Base-by-base conservation (phyloP, 2,329 filamentous ascomycete genomes). In the Diplodia corticola region DNA sequence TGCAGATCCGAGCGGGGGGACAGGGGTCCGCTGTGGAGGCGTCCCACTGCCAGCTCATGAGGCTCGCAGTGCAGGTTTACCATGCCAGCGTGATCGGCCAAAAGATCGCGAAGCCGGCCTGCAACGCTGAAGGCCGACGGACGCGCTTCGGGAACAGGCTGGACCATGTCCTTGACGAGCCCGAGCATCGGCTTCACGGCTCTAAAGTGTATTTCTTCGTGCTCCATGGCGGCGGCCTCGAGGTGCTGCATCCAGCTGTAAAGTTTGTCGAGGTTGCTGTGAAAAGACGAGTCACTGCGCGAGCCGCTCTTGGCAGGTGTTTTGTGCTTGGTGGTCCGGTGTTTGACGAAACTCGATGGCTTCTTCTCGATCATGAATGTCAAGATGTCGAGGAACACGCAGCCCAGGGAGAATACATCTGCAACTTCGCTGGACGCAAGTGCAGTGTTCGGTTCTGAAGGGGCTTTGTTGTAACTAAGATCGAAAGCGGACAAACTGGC, bases 401-500 rank as follows among this genome's bases (percentile, higher is more conserved):
- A 91, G 10, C 87, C 90, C 1, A 92, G 81, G 3, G 89, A 91
- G 77, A 90, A 93, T 22, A 93, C 81, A 73, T 93, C 91, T 51
- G 88, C 86, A 68, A 78, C 71, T 79, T 82, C 67, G 74, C 73
- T 13, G 75, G 77, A 22, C 70, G 70, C 10, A 69, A 72, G 15
- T 71, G 74, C 17, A 71, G 72, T 49, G 69, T 70, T 68, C 71
- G 73, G 20, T 72, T 72, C 46, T 60, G 61, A 30, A 74, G 72
- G 68, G 0, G 67, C 68, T 73, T 77, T 63, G 69, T 71, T 65
- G 68, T 76, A 76, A 1, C 76, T 75, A 64, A 79, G 78, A 54
- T 77, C 77, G 69, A 78, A 78, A 0, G 75, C 74, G 2, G 74
- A 72, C 37, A 63, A 7, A 7, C 48, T 51, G 53, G 54, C 26